phyloP scores from a whole-genome alignment of 805 yeast species.

The Candida schatavii region DNA sequence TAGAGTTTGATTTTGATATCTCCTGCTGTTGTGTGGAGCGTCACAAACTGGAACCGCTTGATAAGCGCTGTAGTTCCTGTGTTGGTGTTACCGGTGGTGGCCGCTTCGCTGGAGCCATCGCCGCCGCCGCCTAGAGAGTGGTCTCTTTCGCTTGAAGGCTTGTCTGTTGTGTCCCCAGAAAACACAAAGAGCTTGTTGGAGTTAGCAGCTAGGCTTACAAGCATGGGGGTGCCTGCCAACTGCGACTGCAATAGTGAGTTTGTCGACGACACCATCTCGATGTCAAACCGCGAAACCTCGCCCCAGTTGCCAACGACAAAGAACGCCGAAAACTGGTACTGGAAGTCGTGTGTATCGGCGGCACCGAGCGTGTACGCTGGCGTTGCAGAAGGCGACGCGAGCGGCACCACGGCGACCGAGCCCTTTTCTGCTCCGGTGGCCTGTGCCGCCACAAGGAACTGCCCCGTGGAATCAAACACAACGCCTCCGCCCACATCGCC shows the following conservation, averaged over 20 bases:
- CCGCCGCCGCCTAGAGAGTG: not conserved
- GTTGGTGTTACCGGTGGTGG: not conserved
- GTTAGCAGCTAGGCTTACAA: conserved; percentile 12
- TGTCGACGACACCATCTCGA: conserved; percentile 16
- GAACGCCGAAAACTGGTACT: not conserved
- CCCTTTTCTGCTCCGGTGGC: not conserved
- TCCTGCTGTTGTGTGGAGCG: conserved; percentile 38
- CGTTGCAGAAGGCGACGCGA: not conserved
- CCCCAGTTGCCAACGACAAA: conserved; percentile 10
- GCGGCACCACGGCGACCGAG: not conserved
- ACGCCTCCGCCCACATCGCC: conserved; percentile 10
- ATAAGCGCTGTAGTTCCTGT: conserved; percentile 1
- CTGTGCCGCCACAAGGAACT: conserved; percentile 6
- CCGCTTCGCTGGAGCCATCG: not conserved
- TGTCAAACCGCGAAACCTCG: conserved; percentile 9
- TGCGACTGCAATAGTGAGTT: conserved; percentile 16
- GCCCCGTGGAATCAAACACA: conserved; percentile 26
- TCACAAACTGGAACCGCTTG: conserved; percentile 6
- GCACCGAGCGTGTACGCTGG: not conserved
- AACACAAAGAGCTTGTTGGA: conserved; percentile 12
- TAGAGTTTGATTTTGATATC: conserved; percentile 38
- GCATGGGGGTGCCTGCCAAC: conserved; percentile 10
- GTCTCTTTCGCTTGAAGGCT: conserved; percentile 7
- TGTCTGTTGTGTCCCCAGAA: not conserved
- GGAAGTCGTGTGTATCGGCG: not conserved